These are phyloP conservation scores for Hymenoscyphus fructigenus DNA, from an alignment of 2,329 filamentous ascomycete species.

Conservation along the genomic window DNA sequence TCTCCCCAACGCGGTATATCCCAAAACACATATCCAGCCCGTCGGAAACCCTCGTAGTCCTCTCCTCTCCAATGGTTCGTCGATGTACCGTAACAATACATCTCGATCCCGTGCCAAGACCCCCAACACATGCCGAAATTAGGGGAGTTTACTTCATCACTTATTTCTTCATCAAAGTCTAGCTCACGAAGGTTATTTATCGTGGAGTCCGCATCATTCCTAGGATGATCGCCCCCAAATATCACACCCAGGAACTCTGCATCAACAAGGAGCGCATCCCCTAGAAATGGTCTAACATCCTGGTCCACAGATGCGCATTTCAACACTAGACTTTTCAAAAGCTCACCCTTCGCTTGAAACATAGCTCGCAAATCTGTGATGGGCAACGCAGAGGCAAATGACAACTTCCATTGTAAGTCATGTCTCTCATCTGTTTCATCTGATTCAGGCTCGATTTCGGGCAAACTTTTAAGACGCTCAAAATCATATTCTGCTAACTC, in stretches of 20 bases:
- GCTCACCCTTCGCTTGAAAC: slow-evolving; percentile 5
- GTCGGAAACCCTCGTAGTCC: not conserved
- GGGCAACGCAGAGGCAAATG: not conserved
- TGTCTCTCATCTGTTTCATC: not conserved
- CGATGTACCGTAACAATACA: not conserved
- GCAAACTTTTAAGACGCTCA: not conserved
- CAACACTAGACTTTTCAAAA: not conserved
- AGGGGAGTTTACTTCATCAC: not conserved
- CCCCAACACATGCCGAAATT: not conserved
- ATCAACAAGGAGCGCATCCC: not conserved
- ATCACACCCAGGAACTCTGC: not conserved
- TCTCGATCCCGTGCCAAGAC: not conserved
- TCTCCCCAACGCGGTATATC: not conserved
- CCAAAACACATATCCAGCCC: not conserved
- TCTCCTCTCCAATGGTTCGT: not conserved
- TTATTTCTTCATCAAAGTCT: not conserved
- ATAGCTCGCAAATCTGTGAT: slow-evolving; percentile 10
- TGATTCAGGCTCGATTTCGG: not conserved
- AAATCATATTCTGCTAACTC: slow-evolving; percentile 11
- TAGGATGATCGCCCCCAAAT: not conserved
- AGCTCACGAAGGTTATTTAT: not conserved
- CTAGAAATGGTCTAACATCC: not conserved
- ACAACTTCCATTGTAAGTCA: not conserved
- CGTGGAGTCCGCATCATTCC: not conserved
- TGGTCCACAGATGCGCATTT: not conserved